Conservation (phyloP, 352 stramenopile species). For the Globisporangium canariense region DNA sequence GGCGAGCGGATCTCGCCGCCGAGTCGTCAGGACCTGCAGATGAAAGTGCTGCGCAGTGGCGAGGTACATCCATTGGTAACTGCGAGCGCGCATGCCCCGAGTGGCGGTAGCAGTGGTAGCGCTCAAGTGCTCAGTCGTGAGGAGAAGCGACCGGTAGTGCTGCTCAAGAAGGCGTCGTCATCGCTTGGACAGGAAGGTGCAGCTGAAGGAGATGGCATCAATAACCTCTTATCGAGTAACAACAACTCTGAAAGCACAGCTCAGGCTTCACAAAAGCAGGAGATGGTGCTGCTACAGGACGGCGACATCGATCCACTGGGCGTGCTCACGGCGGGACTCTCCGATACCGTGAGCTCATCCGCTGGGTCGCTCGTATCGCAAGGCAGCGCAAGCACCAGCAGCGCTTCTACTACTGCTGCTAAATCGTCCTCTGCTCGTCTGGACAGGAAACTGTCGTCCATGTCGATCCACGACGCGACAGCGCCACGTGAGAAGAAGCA, state of each 20-base stretch:
- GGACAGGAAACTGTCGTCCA: slow-evolving; percentile 2
- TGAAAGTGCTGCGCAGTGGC: slow-evolving; percentile 19
- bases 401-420: background rate
- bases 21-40: slow-evolving; percentile 24
- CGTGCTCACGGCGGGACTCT: slow-evolving; percentile 37
- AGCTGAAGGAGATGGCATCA: background rate
- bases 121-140: slow-evolving; percentile 1
- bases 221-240: background rate
- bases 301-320: slow-evolving; percentile 71
- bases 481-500: background rate
- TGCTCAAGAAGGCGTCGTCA: slow-evolving; percentile 5
- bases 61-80: slow-evolving; percentile 46
- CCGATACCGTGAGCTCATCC: slow-evolving; percentile 8
- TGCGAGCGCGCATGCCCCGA: background rate
- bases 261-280: slow-evolving; percentile 15
- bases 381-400: background rate
- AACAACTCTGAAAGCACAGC: background rate
- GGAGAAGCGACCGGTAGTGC: background rate
- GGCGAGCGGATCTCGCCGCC: slow-evolving; percentile 27
- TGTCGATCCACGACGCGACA: slow-evolving; percentile 10
- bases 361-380: background rate
- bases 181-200: slow-evolving; percentile 1
- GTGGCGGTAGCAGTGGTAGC: background rate
- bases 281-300: slow-evolving; percentile 60
- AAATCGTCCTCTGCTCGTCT: background rate